Evolutionary conservation across 139 green algal genomes (phyloP).

Genomic region (Micromonas commoda): DNA sequence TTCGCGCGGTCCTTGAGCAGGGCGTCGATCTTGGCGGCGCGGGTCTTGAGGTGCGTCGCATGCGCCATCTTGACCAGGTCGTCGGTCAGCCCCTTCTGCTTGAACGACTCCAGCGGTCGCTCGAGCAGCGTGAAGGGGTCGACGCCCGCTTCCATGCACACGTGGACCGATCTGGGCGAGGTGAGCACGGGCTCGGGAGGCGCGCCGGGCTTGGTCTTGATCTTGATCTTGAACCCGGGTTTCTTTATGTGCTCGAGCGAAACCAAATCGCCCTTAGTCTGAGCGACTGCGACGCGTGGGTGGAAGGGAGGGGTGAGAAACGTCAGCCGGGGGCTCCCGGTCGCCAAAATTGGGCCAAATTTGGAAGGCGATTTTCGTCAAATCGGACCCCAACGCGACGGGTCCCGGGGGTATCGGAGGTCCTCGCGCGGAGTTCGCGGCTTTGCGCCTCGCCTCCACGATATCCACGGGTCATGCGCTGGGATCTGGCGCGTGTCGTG

Average conservation of each 20-base stretch:
- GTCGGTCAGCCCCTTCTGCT: neutral
- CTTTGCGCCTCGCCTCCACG: neutral
- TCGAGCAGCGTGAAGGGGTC: neutral
- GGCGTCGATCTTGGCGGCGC: neutral
- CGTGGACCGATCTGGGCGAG: neutral
- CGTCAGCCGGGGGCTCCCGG: too few species aligned
- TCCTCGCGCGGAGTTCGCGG: neutral
- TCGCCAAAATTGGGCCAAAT: too few species aligned
- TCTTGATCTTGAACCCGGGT: neutral
- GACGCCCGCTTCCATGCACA: neutral
- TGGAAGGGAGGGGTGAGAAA: too few species aligned
- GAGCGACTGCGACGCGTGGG: neutral
- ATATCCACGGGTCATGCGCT: too few species aligned
- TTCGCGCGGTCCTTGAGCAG: neutral
- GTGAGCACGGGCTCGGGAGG: neutral
- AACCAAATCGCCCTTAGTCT: neutral
- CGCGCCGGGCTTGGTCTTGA: neutral
- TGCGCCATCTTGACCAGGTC: neutral
- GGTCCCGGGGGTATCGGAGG: too few species aligned
- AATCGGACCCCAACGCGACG: too few species aligned
- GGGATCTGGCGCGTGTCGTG: neutral
- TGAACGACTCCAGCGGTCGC: neutral
- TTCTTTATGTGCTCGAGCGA: neutral
- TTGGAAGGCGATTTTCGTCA: too few species aligned
- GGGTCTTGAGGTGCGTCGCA: neutral